These are phyloP conservation scores for Urostyla sp. DNA, from an alignment of 73 alveolate genomes.

Conservation along the genomic window DNA sequence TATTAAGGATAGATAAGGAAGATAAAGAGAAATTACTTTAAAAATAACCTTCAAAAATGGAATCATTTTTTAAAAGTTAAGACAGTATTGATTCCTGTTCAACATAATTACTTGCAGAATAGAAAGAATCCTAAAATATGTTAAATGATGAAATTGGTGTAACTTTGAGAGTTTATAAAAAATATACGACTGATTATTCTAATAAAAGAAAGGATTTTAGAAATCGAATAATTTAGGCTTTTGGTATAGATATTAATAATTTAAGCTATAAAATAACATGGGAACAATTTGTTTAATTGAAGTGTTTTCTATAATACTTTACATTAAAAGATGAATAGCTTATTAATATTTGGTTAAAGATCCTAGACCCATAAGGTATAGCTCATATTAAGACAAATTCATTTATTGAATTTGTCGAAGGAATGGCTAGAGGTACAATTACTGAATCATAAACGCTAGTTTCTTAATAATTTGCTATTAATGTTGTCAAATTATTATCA, in stretches of 20 bases:
- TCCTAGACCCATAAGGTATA: conserved; percentile 20
- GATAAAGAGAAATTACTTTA: neutral
- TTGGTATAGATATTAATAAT: conserved; percentile 32
- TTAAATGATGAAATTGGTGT: conserved; percentile 17
- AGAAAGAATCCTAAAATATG: too few species aligned
- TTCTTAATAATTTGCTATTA: neutral
- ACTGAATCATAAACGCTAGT: conserved; percentile 37
- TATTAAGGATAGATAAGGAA: conserved; percentile 10
- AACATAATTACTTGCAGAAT: too few species aligned
- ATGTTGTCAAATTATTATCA: neutral
- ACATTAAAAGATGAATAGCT: neutral
- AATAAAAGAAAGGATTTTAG: conserved; percentile 6
- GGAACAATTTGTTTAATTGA: conserved; percentile 9
- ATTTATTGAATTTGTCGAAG: conserved; percentile 8
- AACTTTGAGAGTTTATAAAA: neutral
- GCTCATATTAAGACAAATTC: neutral
- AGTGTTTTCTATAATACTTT: conserved; percentile 13
- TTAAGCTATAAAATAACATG: conserved; percentile 2
- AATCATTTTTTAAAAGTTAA: too few species aligned
- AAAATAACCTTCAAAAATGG: too few species aligned
- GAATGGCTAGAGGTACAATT: conserved; percentile 16
- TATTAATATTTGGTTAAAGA: conserved; percentile 21
- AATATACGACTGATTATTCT: neutral
- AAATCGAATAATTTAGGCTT: conserved; percentile 8
- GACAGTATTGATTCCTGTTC: too few species aligned